A percentile compares a stretch with the other conserved stretches of the same genome.
These are phyloP conservation scores for Pontederia crassipes DNA, from an alignment of 176 grass and related monocot genomes.

Conservation along the genomic window DNA sequence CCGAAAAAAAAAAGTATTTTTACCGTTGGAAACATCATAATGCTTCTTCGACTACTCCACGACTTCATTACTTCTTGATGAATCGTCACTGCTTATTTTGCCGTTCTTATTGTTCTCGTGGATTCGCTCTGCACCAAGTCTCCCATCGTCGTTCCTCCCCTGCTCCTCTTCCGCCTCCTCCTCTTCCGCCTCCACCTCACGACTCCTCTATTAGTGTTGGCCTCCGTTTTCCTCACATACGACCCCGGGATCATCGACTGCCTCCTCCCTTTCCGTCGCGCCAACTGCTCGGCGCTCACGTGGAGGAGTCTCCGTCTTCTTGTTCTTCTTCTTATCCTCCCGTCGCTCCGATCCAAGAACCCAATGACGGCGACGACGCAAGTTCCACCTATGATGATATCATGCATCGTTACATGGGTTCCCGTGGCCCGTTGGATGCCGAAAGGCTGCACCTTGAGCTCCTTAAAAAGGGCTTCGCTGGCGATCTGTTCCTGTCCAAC, in stretches of 20 bases:
- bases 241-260: too few species aligned
- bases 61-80: neutral
- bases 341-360: neutral
- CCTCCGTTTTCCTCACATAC: too few species aligned
- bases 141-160: neutral
- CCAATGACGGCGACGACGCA: neutral
- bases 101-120: neutral
- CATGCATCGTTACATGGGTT: constrained; percentile 11
- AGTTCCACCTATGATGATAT: constrained; percentile 8
- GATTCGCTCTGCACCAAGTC: neutral
- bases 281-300: too few species aligned
- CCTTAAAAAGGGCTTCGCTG: constrained; percentile 36
- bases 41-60: too few species aligned
- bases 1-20: too few species aligned
- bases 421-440: constrained; percentile 1
- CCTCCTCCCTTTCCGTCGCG: too few species aligned
- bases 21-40: too few species aligned
- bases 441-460: constrained; percentile 46
- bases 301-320: too few species aligned
- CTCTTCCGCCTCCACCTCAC: neutral
- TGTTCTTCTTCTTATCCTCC: neutral
- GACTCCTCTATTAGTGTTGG: neutral
- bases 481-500: constrained; percentile 52
- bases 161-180: neutral
- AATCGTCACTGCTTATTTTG: neutral